Evolutionary conservation across 306 rosid species (phyloP), one percentile per base, ranked within the genome.

Genomic region (Amphicarpaea edgeworthii): DNA sequence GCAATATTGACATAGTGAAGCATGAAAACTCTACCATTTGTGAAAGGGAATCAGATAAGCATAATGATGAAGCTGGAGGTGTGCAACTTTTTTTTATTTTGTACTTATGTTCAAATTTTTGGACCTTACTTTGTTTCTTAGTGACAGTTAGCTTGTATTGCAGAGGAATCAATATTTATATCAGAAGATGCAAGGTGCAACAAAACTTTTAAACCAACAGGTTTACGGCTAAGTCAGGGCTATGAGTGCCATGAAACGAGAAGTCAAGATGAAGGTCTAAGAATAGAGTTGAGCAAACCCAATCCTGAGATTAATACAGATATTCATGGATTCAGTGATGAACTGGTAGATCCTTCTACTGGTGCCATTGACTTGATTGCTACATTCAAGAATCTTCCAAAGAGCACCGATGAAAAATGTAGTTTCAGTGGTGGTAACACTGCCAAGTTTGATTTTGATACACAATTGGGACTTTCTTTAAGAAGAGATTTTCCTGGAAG

Each of bases 331-430:
- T 21, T 75, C 76, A 26, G 54, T 72, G 64, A 79, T 79, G 84
- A 83, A 74, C 57, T 32, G 19, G 45, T 14, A 59, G 86, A 89
- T 76, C 86, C 84, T n/a, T 80, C 79, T 37, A n/a, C 67, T 28
- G 86, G 85, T 71, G 94, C 85, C 58, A 82, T 89, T 75, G 93
- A 90, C 83, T 83, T 93, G 81, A 89, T 93, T 75, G 88, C 93
- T 23, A 75, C 81, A 54, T 84, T 93, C 78, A 85, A 81, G 51
- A 72, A 75, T 78, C 41, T 67, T 47, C 82, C 87, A 1, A 83
- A 60, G 64, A 80, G 72, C 66, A 77, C 53, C 20, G 30, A 70
- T 79, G 81, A 76, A 75, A 34, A 51, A 26, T 78, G 77, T 54
- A 40, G 76, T 79, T 62, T 43, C 79, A 68, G 57, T 68, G 79